phyloP scores from a whole-genome alignment of 176 grass and related monocot genomes.

The Panicum miliaceum region DNA sequence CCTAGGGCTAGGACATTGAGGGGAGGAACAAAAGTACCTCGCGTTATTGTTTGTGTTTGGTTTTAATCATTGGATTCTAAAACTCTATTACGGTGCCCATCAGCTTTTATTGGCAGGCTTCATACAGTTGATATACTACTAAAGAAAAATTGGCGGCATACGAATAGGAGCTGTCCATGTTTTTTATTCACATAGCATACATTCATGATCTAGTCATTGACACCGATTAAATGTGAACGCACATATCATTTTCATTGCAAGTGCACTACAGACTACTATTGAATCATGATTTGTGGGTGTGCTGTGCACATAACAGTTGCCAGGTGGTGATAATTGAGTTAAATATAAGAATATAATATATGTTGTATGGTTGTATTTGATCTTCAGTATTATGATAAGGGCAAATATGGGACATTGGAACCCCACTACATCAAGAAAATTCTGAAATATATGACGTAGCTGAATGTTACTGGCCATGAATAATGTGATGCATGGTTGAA shows the following conservation, averaged over 20 bases:
- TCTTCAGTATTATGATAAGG: constrained; percentile 34
- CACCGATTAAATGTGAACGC: neutral
- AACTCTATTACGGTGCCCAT: neutral
- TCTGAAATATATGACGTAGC: constrained; percentile 5
- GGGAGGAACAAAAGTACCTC: neutral
- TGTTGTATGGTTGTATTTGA: neutral
- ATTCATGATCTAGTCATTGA: neutral
- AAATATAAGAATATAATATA: constrained; percentile 19
- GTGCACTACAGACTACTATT: neutral
- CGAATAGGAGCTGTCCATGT: neutral
- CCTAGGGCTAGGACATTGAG: constrained; percentile 9
- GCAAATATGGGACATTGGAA: constrained; percentile 3
- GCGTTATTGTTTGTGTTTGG: constrained; percentile 5
- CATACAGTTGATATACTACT: constrained; percentile 15
- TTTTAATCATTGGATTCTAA: neutral
- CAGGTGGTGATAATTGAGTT: constrained; percentile 16
- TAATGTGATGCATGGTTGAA: constrained; percentile 22
- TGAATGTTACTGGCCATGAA: constrained; percentile 21
- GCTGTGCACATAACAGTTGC: neutral
- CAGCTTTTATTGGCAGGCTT: constrained; percentile 2
- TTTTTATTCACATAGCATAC: constrained; percentile 25
- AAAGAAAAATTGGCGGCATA: constrained; percentile 1
- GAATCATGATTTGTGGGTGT: constrained; percentile 13
- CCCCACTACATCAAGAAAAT: constrained; percentile 11
- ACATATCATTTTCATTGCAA: neutral